Conservation (phyloP, 805 yeast genomes). For the Metschnikowia shivogae region DNA sequence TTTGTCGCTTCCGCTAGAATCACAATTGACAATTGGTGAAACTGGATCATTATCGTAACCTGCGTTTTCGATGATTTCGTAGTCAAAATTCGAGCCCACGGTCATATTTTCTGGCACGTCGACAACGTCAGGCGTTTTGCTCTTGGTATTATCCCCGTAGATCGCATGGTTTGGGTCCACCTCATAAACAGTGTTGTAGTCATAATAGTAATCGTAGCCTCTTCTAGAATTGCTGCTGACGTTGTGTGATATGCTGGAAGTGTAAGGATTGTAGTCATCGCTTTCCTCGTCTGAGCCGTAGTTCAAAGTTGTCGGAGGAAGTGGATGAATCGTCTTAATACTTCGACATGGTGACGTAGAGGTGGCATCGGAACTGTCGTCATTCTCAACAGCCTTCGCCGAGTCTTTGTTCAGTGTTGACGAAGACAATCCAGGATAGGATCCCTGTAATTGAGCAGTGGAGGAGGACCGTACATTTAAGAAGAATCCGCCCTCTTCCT, state of each 20-base stretch:
- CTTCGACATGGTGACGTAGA: constrained; percentile 28
- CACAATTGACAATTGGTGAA: constrained; percentile 14
- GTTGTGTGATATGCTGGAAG: constrained; percentile 63
- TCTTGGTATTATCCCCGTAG: constrained; percentile 26
- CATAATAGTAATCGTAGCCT: constrained; percentile 75
- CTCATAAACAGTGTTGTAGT: constrained; percentile 73
- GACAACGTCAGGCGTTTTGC: constrained; percentile 36
- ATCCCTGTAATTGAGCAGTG: constrained; percentile 22
- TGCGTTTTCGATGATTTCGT: constrained; percentile 30
- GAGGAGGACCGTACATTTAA: constrained; percentile 48
- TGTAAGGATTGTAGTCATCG: constrained; percentile 51
- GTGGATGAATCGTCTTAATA: constrained; percentile 60
- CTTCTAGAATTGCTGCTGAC: constrained; percentile 56
- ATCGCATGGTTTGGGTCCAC: constrained; percentile 44
- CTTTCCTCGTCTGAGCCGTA: constrained; percentile 64
- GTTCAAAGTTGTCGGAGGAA: constrained; percentile 86
- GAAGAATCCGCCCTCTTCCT: constrained; percentile 68
- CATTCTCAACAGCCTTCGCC: constrained; percentile 8
- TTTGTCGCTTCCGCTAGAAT: not conserved
- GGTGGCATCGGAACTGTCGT: constrained; percentile 27
- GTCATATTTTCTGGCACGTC: constrained; percentile 46
- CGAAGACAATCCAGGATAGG: constrained; percentile 16
- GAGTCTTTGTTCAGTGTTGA: constrained; percentile 6
- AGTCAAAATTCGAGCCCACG: constrained; percentile 37
- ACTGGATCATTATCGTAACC: constrained; percentile 12